These are phyloP conservation scores for Fusarium compactum DNA, from an alignment of 2,329 filamentous ascomycete genomes.

Conservation along the genomic window DNA sequence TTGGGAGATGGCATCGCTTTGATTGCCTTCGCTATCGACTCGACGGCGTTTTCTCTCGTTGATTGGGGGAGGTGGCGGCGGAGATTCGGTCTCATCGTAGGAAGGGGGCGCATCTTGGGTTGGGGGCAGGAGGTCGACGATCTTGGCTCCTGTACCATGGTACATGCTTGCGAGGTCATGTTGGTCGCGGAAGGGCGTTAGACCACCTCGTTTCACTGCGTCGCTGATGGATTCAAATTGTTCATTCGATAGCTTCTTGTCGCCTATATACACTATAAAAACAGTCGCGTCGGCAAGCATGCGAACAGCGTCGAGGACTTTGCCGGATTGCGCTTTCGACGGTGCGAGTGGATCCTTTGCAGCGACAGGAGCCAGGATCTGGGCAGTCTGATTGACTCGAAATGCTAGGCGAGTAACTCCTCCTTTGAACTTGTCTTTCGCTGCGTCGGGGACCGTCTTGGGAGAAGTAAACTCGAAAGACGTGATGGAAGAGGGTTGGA, in stretches of 20 bases:
- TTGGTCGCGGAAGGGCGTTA: neutral
- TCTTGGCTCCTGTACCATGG: conserved; percentile 6
- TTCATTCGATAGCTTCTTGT: conserved; percentile 18
- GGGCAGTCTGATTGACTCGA: neutral
- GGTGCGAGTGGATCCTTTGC: conserved; percentile 18
- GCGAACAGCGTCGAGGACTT: conserved; percentile 29
- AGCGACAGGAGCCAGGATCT: neutral
- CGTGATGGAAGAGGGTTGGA: conserved; percentile 24
- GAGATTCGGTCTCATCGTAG: conserved; percentile 10
- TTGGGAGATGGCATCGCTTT: neutral
- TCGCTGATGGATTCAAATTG: conserved; percentile 23
- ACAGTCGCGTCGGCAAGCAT: conserved; percentile 5
- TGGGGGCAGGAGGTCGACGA: conserved; percentile 4
- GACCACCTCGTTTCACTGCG: neutral
- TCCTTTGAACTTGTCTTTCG: conserved; percentile 15
- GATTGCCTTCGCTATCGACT: neutral
- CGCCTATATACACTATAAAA: conserved; percentile 28
- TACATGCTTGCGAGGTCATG: conserved; percentile 18
- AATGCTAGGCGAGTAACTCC: conserved; percentile 3
- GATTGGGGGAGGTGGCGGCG: conserved; percentile 7
- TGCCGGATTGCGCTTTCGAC: conserved; percentile 21
- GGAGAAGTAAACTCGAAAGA: conserved; percentile 8
- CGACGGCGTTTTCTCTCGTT: conserved; percentile 25
- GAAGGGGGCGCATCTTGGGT: conserved; percentile 12
- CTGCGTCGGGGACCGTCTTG: neutral